Conservation (phyloP, 1,139 yeast species). For the Entelexis paramagnoliae region DNA sequence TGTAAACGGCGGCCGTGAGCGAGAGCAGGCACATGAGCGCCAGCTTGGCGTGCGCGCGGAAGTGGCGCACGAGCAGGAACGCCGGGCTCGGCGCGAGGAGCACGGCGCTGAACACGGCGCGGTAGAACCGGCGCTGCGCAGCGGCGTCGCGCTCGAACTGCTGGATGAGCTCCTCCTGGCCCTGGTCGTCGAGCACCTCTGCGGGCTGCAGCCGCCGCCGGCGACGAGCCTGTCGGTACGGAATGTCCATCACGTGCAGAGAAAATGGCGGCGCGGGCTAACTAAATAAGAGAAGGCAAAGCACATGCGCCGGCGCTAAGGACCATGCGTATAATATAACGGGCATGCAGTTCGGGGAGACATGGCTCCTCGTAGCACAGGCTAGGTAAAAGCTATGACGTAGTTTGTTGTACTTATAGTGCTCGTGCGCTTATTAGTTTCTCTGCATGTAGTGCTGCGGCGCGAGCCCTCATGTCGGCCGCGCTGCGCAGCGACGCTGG, state of each 20-base stretch:
- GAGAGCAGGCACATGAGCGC: slow-evolving; percentile 29
- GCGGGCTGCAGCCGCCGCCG: slow-evolving; percentile 15
- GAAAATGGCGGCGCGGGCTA: background rate
- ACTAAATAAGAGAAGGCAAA: no score
- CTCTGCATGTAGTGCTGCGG: no score
- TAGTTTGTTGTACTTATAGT: no score
- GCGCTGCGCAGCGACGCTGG: no score
- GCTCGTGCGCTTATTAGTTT: no score
- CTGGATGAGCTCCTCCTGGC: slow-evolving; percentile 29
- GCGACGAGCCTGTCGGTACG: slow-evolving; percentile 16
- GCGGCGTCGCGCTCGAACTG: slow-evolving; percentile 26
- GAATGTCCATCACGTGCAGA: slow-evolving; percentile 12
- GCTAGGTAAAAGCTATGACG: no score
- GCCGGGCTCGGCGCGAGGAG: slow-evolving; percentile 31
- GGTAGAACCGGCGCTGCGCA: slow-evolving; percentile 24
- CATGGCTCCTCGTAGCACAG: no score
- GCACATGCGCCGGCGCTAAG: no score
- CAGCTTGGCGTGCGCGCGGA: slow-evolving; percentile 28
- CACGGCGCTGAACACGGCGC: slow-evolving; percentile 21
- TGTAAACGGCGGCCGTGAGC: slow-evolving; percentile 24
- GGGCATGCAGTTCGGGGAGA: no score
- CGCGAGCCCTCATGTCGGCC: no score
- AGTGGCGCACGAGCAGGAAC: slow-evolving; percentile 28
- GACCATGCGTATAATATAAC: no score
- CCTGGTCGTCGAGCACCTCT: slow-evolving; percentile 24